phyloP scores from a whole-genome alignment of 169 alveolate genomes.

The Plasmodium falciparum region DNA sequence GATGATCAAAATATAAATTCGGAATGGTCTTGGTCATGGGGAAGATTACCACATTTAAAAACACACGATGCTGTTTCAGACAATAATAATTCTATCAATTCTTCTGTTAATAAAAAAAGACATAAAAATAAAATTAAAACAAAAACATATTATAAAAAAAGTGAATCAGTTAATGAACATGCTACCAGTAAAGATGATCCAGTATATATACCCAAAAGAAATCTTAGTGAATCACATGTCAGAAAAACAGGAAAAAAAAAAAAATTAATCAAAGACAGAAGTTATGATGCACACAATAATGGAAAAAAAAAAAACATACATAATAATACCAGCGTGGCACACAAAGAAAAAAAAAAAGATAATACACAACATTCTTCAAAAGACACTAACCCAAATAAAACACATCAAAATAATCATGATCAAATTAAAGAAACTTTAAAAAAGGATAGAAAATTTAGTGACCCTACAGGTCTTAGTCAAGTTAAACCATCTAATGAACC shows the following conservation, averaged over 20 bases:
- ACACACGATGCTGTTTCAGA: slow-evolving; percentile 29
- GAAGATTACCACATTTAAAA: slow-evolving; percentile 75
- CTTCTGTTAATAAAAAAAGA: slow-evolving; percentile 30
- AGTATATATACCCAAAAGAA: slow-evolving; percentile 21
- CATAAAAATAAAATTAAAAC: slow-evolving; percentile 43
- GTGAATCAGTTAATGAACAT: slow-evolving; percentile 36
- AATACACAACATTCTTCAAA: background rate
- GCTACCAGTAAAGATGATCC: slow-evolving; percentile 9
- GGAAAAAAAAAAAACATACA: background rate
- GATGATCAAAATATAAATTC: slow-evolving; percentile 68
- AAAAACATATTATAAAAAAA: slow-evolving; percentile 27
- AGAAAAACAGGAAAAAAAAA: slow-evolving; percentile 4
- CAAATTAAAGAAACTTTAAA: background rate
- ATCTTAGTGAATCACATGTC: slow-evolving; percentile 31
- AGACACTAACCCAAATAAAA: background rate
- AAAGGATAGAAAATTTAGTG: background rate
- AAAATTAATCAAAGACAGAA: background rate
- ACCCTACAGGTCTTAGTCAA: background rate
- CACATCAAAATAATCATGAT: background rate
- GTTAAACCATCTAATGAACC: background rate
- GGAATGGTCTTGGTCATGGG: slow-evolving; percentile 79
- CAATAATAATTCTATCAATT: slow-evolving; percentile 19
- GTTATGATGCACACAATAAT: background rate
- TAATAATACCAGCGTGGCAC: background rate
- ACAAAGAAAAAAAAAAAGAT: background rate